Evolutionary conservation across 2,329 filamentous ascomycete species (phyloP).

Genomic region (Plenodomus biglobosus): DNA sequence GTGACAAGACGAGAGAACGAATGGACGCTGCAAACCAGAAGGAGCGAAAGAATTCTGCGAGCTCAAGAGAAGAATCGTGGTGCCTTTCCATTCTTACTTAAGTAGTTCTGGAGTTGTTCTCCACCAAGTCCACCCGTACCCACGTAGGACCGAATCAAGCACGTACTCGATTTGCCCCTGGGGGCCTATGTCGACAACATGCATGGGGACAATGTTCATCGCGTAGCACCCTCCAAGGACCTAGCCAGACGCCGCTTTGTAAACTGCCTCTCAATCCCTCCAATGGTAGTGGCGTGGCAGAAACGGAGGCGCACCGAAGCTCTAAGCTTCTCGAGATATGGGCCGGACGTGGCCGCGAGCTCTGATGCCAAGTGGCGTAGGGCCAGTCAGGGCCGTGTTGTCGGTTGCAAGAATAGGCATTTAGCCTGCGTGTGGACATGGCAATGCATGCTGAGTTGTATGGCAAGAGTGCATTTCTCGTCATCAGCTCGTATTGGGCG

Average conservation of each 20-base stretch:
- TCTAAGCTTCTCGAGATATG: background rate
- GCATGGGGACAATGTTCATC: background rate
- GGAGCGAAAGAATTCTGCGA: background rate
- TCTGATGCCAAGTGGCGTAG: background rate
- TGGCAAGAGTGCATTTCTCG: background rate
- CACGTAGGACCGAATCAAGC: background rate
- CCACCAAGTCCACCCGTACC: background rate
- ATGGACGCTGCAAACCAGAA: background rate
- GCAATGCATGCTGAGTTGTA: background rate
- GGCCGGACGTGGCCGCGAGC: background rate
- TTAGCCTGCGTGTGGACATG: background rate
- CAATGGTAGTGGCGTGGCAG: background rate
- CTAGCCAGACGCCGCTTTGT: background rate
- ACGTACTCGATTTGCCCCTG: background rate
- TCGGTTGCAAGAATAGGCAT: background rate
- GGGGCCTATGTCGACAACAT: background rate
- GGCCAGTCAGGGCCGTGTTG: background rate
- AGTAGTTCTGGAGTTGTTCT: background rate
- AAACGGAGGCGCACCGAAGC: background rate
- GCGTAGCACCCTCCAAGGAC: background rate
- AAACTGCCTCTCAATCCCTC: background rate
- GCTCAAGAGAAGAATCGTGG: background rate
- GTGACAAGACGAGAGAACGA: background rate
- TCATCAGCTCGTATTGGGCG: background rate
- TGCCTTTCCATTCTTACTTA: background rate